A percentile compares a stretch with the other conserved stretches of the same genome.
These are phyloP conservation scores for Talaromyces piceae DNA, from an alignment of 2,329 filamentous ascomycete species.

Conservation along the genomic window DNA sequence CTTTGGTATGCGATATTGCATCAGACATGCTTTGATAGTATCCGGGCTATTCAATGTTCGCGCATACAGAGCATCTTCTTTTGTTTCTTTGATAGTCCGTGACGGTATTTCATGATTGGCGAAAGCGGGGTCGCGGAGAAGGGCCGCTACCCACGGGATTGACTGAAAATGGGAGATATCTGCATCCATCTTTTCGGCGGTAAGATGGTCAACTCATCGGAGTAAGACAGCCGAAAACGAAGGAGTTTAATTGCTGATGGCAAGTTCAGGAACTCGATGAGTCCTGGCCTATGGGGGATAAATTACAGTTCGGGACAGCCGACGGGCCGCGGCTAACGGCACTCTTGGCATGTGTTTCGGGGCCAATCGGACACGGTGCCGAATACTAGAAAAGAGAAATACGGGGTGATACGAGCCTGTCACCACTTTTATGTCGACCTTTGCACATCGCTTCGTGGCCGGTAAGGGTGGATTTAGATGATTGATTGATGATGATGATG, in stretches of 20 bases:
- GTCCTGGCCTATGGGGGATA: not conserved
- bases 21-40: not conserved
- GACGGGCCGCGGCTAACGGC: not conserved
- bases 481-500: too few relatives aligned
- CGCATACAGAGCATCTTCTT: not conserved
- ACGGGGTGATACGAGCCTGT: not conserved
- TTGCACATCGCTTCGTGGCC: too few relatives aligned
- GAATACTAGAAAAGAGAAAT: not conserved
- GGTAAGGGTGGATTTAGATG: not conserved
- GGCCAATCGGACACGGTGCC: not conserved
- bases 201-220: not conserved
- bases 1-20: not conserved
- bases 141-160: not conserved
- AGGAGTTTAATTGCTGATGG: too few relatives aligned
- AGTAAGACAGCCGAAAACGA: too few relatives aligned
- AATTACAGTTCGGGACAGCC: not conserved
- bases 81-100: not conserved
- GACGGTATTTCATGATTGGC: not conserved
- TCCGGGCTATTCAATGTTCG: not conserved
- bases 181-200: not conserved
- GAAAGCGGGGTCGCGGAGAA: not conserved
- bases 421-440: not conserved
- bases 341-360: not conserved
- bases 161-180: not conserved
- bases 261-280: not conserved